These are phyloP conservation scores for Exophiala sideris DNA, from an alignment of 2,329 filamentous ascomycete genomes.

Conservation along the genomic window DNA sequence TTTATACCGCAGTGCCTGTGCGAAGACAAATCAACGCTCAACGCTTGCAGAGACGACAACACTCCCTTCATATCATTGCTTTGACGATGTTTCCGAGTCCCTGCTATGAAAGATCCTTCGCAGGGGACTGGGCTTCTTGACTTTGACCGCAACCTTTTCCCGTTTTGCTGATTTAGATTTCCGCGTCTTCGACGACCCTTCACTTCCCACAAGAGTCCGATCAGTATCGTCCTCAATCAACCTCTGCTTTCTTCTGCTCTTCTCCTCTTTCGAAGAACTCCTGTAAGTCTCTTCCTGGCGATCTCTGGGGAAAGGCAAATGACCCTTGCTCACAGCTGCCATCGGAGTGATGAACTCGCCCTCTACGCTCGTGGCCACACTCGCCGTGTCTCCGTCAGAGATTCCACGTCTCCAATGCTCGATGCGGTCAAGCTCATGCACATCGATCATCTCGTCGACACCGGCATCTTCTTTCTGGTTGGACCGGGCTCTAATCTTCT, in stretches of 20 bases:
- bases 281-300: conserved; percentile 25
- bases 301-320: conserved; percentile 30
- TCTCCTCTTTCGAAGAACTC: conserved; percentile 33
- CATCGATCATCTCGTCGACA: conserved; percentile 56
- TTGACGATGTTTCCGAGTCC: conserved; percentile 11
- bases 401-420: conserved; percentile 64
- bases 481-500: conserved; percentile 60
- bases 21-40: background rate
- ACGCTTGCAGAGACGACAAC: background rate
- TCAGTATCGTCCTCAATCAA: conserved; percentile 18
- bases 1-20: background rate
- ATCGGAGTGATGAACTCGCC: conserved; percentile 63
- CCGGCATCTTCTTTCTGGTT: conserved; percentile 33
- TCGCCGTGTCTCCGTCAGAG: conserved; percentile 47
- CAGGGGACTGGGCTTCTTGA: conserved; percentile 38
- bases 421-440: conserved; percentile 49
- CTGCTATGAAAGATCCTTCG: conserved; percentile 26
- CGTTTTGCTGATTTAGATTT: conserved; percentile 16
- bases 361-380: conserved; percentile 57
- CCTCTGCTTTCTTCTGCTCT: conserved; percentile 21
- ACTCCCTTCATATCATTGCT: conserved; percentile 5
- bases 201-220: conserved; percentile 20
- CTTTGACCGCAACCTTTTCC: conserved; percentile 26
- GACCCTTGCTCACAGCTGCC: conserved; percentile 49
- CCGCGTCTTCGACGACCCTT: conserved; percentile 16